Percentiles rank a stretch among this genome's conserved stretches.
Evolutionary conservation across 1,284 basidiomycete genomes (phyloP).

Genomic region (Porodaedalea pini): DNA sequence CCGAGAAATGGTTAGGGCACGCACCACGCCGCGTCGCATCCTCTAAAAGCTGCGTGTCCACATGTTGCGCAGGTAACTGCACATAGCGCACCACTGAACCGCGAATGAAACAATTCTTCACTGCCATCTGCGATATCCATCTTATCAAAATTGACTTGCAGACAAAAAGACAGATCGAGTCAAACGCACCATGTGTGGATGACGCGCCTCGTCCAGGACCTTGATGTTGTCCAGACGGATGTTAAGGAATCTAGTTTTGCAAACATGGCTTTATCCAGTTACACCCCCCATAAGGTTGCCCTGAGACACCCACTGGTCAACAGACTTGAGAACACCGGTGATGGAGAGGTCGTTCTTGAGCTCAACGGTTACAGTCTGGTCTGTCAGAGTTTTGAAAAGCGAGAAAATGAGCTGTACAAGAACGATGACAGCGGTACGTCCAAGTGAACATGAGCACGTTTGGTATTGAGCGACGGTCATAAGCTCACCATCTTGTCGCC

Average conservation of each 20-base stretch:
- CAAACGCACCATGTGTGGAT: conserved; percentile 91
- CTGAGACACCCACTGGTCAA: conserved; percentile 82
- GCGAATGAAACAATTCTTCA: conserved; percentile 98
- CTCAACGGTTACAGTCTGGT: conserved; percentile 95
- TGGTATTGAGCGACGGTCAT: not conserved
- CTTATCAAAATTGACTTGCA: not conserved
- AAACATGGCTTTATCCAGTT: conserved; percentile 4
- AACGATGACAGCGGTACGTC: not conserved
- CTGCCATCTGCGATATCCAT: conserved; percentile 76
- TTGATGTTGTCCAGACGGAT: conserved; percentile 94
- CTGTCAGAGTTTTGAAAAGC: conserved; percentile 98
- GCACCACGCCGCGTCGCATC: conserved; percentile 94
- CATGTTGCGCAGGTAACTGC: conserved; percentile 86
- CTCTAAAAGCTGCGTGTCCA: conserved; percentile 95
- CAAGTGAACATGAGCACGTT: too few relatives aligned
- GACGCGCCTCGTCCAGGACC: conserved; percentile 87
- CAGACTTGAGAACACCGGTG: conserved; percentile 93
- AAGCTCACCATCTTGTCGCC: not conserved
- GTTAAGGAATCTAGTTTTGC: conserved; percentile 79
- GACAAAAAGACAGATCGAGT: conserved; percentile 8
- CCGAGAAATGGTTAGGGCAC: conserved; percentile 24
- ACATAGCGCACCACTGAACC: conserved; percentile 98
- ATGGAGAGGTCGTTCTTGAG: conserved; percentile 99
- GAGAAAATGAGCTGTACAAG: conserved; percentile 87
- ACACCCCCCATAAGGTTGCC: not conserved